Base-by-base conservation (phyloP, 176 grass and related monocot genomes). In the Eragrostis curvula region DNA sequence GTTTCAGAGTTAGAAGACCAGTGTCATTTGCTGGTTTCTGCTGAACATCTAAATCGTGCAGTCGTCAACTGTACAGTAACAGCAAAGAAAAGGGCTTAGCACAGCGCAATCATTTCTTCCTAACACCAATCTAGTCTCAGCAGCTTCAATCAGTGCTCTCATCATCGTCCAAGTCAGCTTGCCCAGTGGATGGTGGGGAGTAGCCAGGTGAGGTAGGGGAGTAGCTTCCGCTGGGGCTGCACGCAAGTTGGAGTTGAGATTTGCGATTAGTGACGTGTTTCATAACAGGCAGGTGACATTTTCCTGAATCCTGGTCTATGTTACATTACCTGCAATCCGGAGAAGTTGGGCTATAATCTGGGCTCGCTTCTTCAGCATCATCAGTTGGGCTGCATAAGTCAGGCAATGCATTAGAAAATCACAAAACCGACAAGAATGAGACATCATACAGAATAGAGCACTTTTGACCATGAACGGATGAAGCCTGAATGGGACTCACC, bases 291-390 rank as follows among this genome's bases (percentile, higher is more conserved):
- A 76, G 1, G 39, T 50, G 23, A 72, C 36, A 74, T 42, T 36
- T 36, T 36, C 32, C 32, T 36, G 4, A 36, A 16, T 71, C 53
- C 14, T 48, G 8, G 43, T 1, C 18, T 41, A 21, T 11, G 4
- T 46, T 27, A 18, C 45, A n/a, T 88, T 71, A 92, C 92, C 95
- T 97, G 88, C 89, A 94, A 56, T 94, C 85, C 25, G 95, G 92
- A 44, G 95, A 97, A n/a, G 87, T 97, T 71, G 95, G 95, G 64
- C 90, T 97, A 67, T 97, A 97, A 63, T 94, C 92, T 67, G 79
- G 95, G 63, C 88, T 90, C 12, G 85, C 79, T 30, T 90, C 88
- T 49, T 77, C 88, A 57, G 88, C 86, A 11, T 85, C 84, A 52
- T 74, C 88, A 81, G 87, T 87, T 18, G 87, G 92, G 78, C 95